Evolutionary conservation across 2,329 filamentous ascomycete genomes (phyloP).

Genomic region (Aschersonia sp.): DNA sequence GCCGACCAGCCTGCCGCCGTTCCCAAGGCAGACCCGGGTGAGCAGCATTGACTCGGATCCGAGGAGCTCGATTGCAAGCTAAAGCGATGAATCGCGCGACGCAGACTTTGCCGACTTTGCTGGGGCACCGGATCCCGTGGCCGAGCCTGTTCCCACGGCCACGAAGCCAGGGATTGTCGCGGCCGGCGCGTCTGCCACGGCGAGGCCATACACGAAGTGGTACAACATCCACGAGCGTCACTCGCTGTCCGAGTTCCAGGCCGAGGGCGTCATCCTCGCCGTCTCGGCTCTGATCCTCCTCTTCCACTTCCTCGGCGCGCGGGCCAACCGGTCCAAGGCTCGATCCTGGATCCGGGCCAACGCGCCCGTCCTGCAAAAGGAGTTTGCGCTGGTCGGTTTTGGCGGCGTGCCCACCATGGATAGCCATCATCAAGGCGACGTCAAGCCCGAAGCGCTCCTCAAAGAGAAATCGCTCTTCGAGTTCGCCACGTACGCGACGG

Average conservation of each 20-base stretch:
- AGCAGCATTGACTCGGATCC: slow-evolving; percentile 13
- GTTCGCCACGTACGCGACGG: slow-evolving; percentile 77
- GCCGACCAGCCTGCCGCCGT: slow-evolving; percentile 25
- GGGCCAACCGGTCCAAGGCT: slow-evolving; percentile 67
- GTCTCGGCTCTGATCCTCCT: slow-evolving; percentile 61
- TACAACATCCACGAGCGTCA: slow-evolving; percentile 93
- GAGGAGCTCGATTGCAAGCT: not conserved
- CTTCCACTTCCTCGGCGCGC: slow-evolving; percentile 69
- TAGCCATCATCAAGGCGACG: slow-evolving; percentile 11
- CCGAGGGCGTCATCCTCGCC: slow-evolving; percentile 69
- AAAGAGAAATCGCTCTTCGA: slow-evolving; percentile 83
- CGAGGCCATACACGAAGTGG: slow-evolving; percentile 76
- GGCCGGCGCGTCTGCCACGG: slow-evolving; percentile 30
- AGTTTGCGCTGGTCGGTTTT: slow-evolving; percentile 84
- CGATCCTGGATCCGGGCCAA: slow-evolving; percentile 69
- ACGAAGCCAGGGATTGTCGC: slow-evolving; percentile 30
- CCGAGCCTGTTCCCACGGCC: slow-evolving; percentile 31
- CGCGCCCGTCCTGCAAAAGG: slow-evolving; percentile 54
- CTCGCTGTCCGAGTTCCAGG: slow-evolving; percentile 68
- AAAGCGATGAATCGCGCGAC: too few species aligned
- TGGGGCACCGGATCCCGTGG: slow-evolving; percentile 54
- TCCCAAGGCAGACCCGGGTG: slow-evolving; percentile 48
- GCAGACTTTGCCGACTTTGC: slow-evolving; percentile 92
- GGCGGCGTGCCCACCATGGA: slow-evolving; percentile 38
- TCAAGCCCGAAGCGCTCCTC: slow-evolving; percentile 35